phyloP scores from a whole-genome alignment of 257 asterid species.

The Echites panduratus region DNA sequence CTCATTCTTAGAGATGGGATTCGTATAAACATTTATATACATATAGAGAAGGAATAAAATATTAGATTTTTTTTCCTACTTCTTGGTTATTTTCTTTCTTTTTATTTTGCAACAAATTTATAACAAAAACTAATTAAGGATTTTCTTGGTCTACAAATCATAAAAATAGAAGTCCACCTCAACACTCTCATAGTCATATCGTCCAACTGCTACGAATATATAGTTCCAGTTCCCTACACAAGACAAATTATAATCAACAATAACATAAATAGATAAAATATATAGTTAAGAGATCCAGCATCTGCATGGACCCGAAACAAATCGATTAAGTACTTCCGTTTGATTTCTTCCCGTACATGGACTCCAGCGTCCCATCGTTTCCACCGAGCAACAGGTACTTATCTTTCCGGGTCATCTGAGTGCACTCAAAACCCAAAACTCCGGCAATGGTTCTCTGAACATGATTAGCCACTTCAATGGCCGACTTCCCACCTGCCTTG shows the following conservation, averaged over 20 bases:
- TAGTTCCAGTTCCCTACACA: neutral
- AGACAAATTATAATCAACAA: too few relatives aligned
- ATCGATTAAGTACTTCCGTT: constrained; percentile 3
- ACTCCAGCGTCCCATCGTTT: constrained; percentile 96
- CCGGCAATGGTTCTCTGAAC: constrained; percentile 81
- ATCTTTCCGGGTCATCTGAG: constrained; percentile 93
- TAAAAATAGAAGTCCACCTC: too few relatives aligned
- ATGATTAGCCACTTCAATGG: constrained; percentile 92
- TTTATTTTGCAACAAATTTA: too few relatives aligned
- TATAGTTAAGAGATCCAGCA: too few relatives aligned
- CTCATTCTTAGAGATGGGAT: too few relatives aligned
- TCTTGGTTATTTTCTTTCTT: too few relatives aligned
- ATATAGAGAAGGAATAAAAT: too few relatives aligned
- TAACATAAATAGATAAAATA: too few relatives aligned
- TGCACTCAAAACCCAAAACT: constrained; percentile 83
- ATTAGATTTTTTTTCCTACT: too few relatives aligned
- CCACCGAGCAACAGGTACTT: constrained; percentile 97
- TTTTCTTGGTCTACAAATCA: neutral
- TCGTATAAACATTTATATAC: too few relatives aligned
- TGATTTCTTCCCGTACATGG: constrained; percentile 69
- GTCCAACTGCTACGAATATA: too few relatives aligned
- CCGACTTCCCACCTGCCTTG: constrained; percentile 70
- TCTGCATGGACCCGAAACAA: neutral
- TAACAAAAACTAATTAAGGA: too few relatives aligned
- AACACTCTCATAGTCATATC: neutral